phyloP scores from a whole-genome alignment of 176 grass and related monocot genomes.

The Avena eriantha region DNA sequence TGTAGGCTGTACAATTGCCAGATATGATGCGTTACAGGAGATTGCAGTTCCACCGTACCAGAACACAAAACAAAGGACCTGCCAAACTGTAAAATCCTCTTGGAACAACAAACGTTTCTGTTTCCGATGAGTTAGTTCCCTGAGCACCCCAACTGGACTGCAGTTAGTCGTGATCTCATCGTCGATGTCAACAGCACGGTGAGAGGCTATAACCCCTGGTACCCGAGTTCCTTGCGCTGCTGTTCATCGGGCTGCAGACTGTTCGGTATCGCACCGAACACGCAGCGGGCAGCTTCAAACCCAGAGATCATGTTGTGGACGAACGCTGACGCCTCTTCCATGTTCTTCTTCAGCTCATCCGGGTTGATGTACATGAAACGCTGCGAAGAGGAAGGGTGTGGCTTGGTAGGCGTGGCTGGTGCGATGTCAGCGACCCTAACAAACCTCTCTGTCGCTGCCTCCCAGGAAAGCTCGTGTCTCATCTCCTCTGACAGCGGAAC shows the following conservation, averaged over 20 bases:
- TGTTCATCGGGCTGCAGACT: slow-evolving; percentile 85
- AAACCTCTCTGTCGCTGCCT: slow-evolving; percentile 89
- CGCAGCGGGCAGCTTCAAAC: slow-evolving; percentile 74
- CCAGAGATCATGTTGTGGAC: slow-evolving; percentile 80
- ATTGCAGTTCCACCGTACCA: slow-evolving; percentile 12
- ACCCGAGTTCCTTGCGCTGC: slow-evolving; percentile 82
- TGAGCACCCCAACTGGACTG: background rate
- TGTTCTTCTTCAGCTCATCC: slow-evolving; percentile 69
- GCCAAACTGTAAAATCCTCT: slow-evolving; percentile 23
- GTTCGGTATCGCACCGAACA: slow-evolving; percentile 89
- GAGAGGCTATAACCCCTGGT: slow-evolving; percentile 24
- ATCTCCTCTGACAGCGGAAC: slow-evolving; percentile 65
- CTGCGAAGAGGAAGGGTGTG: slow-evolving; percentile 44
- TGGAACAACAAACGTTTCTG: background rate
- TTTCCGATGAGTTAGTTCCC: slow-evolving; percentile 29
- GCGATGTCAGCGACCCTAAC: slow-evolving; percentile 65
- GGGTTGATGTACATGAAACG: slow-evolving; percentile 68
- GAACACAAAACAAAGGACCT: slow-evolving; percentile 25
- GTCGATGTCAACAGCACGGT: background rate
- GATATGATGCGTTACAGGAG: slow-evolving; percentile 24
- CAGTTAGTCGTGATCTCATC: slow-evolving; percentile 4
- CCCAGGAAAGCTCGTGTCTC: slow-evolving; percentile 89
- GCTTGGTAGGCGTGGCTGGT: slow-evolving; percentile 17
- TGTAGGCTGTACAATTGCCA: slow-evolving; percentile 38
- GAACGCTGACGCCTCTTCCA: slow-evolving; percentile 87